These are phyloP conservation scores for Metschnikowia orientalis DNA, from an alignment of 805 yeast genomes.

Conservation along the genomic window DNA sequence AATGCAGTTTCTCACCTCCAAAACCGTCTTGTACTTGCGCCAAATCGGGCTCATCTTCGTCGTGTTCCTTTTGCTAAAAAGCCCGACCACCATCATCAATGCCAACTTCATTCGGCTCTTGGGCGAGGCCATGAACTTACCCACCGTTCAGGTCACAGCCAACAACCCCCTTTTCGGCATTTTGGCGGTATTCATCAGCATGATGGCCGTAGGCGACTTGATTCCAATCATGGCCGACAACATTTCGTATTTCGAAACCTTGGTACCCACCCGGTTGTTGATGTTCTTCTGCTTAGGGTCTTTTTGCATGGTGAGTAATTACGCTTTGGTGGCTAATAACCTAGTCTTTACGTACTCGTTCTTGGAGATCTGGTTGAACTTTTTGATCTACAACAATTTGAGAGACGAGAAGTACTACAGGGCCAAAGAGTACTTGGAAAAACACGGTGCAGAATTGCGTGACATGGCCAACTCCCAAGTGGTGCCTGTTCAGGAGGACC, in stretches of 20 bases:
- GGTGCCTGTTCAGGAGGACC: constrained; percentile 26
- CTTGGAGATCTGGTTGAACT: constrained; percentile 66
- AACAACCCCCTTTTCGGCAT: constrained; percentile 48
- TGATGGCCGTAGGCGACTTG: constrained; percentile 49
- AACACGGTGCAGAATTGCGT: constrained; percentile 34
- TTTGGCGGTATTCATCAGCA: constrained; percentile 42
- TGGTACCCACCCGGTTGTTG: constrained; percentile 55
- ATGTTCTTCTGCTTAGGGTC: constrained; percentile 47
- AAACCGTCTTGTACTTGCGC: constrained; percentile 45
- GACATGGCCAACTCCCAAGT: constrained; percentile 28
- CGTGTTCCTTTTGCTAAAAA: constrained; percentile 45
- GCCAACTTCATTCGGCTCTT: constrained; percentile 48
- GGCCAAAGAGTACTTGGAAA: constrained; percentile 39
- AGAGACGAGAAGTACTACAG: constrained; percentile 59
- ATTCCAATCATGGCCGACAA: constrained; percentile 45
- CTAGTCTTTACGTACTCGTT: constrained; percentile 57
- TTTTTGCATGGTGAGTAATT: constrained; percentile 44
- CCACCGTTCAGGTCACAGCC: constrained; percentile 26
- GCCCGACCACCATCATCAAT: constrained; percentile 41
- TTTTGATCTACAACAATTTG: constrained; percentile 55
- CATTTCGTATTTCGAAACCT: constrained; percentile 50
- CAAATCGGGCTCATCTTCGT: constrained; percentile 41
- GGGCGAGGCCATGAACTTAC: constrained; percentile 57
- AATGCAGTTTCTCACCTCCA: constrained; percentile 53
- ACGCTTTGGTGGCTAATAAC: constrained; percentile 53